phyloP scores from a whole-genome alignment of 768 basidiomycete species.

The Boletus huronensis region DNA sequence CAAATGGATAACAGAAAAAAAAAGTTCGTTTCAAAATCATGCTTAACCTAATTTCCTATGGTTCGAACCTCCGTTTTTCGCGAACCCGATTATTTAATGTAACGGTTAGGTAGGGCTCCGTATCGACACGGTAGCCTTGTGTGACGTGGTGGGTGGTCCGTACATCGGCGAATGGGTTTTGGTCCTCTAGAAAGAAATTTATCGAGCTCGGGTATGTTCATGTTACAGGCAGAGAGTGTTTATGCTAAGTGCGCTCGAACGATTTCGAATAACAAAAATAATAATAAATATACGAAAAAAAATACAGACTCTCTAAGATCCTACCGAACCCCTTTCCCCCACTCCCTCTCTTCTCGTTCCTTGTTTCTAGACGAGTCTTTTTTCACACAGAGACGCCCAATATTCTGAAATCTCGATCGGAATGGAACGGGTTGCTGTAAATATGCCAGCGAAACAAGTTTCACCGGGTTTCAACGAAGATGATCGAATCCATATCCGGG shows the following conservation, averaged over 20 bases:
- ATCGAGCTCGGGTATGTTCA: constrained; percentile 11
- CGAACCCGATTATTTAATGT: not conserved
- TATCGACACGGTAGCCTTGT: constrained; percentile 18
- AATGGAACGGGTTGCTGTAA: constrained; percentile 3
- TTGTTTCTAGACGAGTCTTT: not conserved
- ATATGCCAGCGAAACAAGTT: constrained; percentile 5
- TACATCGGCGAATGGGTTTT: constrained; percentile 9
- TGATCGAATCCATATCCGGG: not conserved
- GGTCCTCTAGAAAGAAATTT: not conserved
- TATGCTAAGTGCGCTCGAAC: too few species aligned
- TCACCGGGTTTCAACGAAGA: not conserved
- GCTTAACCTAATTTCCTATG: constrained; percentile 6
- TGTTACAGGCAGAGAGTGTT: too few species aligned
- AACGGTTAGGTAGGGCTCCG: constrained; percentile 2
- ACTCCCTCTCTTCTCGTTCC: not conserved
- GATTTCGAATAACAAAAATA: not conserved
- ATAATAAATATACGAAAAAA: not conserved
- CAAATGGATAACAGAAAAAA: not conserved
- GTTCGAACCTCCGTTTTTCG: constrained; percentile 10
- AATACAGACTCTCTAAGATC: not conserved
- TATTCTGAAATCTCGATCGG: constrained; percentile 2
- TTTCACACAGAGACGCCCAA: not conserved
- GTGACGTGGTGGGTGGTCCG: constrained; percentile 23
- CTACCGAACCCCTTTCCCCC: not conserved
- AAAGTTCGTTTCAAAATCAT: constrained; percentile 3